Percentiles rank a stretch among this genome's conserved stretches.
Conservation (phyloP, 2,329 filamentous ascomycete species). For the Epichloe aotearoae region DNA sequence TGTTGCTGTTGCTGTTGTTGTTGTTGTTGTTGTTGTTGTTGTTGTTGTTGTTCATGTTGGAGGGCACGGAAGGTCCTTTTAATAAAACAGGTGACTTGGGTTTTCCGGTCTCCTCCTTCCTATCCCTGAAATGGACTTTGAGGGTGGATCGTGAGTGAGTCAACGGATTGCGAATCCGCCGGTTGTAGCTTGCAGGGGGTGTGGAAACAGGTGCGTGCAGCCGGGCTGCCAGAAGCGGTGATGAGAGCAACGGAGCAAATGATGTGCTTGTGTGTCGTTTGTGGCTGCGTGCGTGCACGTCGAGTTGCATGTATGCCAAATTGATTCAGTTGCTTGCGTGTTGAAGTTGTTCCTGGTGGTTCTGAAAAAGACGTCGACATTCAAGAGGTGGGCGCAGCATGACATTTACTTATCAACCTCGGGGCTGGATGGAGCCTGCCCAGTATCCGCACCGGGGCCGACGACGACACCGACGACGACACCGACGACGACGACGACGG, state of each 20-base stretch:
- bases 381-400: background rate
- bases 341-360: slow-evolving; percentile 3
- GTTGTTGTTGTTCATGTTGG: slow-evolving; percentile 6
- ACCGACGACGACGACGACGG: slow-evolving; percentile 4
- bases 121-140: background rate
- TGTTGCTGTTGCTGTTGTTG: slow-evolving; percentile 5
- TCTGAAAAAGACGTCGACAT: background rate
- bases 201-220: slow-evolving; percentile 6
- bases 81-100: background rate
- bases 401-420: slow-evolving; percentile 2
- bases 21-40: slow-evolving; percentile 1
- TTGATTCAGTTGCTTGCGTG: background rate
- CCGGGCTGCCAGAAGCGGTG: slow-evolving; percentile 5
- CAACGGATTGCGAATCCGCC: slow-evolving; percentile 14
- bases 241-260: slow-evolving; percentile 16
- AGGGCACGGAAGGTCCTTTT: slow-evolving; percentile 5
- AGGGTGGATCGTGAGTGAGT: slow-evolving; percentile 11
- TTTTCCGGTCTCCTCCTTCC: slow-evolving; percentile 12
- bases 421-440: slow-evolving; percentile 7
- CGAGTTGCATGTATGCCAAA: background rate
- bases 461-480: slow-evolving; percentile 10
- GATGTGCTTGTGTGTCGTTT: slow-evolving; percentile 11
- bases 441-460: slow-evolving; percentile 5
- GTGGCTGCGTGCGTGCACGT: background rate
- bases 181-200: slow-evolving; percentile 14